Base-by-base conservation (phyloP, 345 rosid species). In the Salix arbutifolia region DNA sequence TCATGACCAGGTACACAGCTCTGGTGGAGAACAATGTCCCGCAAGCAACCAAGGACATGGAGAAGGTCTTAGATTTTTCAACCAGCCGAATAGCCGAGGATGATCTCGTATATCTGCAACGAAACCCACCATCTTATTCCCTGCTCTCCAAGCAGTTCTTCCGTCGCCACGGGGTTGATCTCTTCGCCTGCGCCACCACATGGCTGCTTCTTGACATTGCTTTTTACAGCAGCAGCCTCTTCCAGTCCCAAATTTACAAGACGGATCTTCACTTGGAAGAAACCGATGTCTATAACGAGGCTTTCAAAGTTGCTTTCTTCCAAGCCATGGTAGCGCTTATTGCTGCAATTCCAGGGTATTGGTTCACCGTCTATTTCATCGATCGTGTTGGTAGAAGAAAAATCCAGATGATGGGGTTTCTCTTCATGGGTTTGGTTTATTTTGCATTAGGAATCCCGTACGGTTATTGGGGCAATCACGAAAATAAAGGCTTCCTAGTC, bases 1-100 rank as follows among this genome's bases (percentile, higher is more conserved):
- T 44, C 14, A 8, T 46, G 23, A 14, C 11, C 81, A 92, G 97
- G 74, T 91, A 87, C 79, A 93, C 96, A 58, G 96, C 96, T 44
- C 74, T 93, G 4, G 96, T 93, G 40, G 94, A 90, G 78, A 86
- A 82, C 67, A 86, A 93, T 79, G 91, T 77, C 16, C 4, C 23
- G 35, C 93, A 93, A 81, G 97, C 96, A 61, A 88, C 91, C 12
- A 85, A 67, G 60, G 97, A 93, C 83, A 93, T 91, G 89, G 82
- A 79, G 74, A 86, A 83, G 77, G 90, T 93, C 18, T 70, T 93
- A 31, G 87, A 87, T 6, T 79, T 87, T 58, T 74, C 97, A 5
- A 48, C 89, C 33, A 60, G 83, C 40, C 85, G 86, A 67, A 67
- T 86, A 5, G 46, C 86, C n/a, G 93, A 90, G 75, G 91, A 89